phyloP scores from a whole-genome alignment of 805 yeast species.

The Starmerella gropengiesseri region DNA sequence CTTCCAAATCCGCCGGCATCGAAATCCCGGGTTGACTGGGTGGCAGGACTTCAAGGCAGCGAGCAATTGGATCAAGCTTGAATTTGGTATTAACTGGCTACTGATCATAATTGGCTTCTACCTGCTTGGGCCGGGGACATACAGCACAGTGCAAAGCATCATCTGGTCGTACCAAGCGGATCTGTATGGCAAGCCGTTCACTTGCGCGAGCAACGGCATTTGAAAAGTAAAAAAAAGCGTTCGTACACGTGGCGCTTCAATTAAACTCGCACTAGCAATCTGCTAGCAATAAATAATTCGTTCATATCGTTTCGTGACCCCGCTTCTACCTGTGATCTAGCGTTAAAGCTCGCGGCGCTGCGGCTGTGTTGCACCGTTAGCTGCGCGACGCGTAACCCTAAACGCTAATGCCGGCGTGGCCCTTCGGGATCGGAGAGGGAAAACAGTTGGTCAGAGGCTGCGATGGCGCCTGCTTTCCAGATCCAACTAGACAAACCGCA shows the following conservation, averaged over 20 bases:
- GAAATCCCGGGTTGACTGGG: slow-evolving; percentile 24
- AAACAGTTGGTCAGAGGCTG: too few relatives aligned
- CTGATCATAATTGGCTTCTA: slow-evolving; percentile 42
- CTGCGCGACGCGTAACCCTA: too few relatives aligned
- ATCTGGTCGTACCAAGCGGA: slow-evolving; percentile 39
- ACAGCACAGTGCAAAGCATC: slow-evolving; percentile 46
- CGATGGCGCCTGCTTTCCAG: slow-evolving; percentile 1
- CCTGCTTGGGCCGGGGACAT: slow-evolving; percentile 50
- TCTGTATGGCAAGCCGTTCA: slow-evolving; percentile 42
- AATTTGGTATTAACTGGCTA: slow-evolving; percentile 31
- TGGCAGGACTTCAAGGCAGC: slow-evolving; percentile 27
- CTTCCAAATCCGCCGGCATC: slow-evolving; percentile 28
- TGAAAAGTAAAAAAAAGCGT: too few relatives aligned
- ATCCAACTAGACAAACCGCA: slow-evolving; percentile 9
- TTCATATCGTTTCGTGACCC: too few relatives aligned
- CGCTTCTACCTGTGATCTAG: too few relatives aligned
- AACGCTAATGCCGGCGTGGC: too few relatives aligned
- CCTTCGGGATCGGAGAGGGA: too few relatives aligned
- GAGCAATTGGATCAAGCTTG: slow-evolving; percentile 30
- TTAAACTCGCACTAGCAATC: too few relatives aligned
- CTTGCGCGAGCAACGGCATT: slow-evolving; percentile 39
- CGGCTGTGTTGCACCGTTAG: too few relatives aligned
- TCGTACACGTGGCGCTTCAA: too few relatives aligned
- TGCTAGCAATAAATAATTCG: too few relatives aligned
- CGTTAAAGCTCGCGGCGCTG: too few relatives aligned